Evolutionary conservation across 2,329 filamentous ascomycete species (phyloP).

Genomic region (Elsinoe batatas): DNA sequence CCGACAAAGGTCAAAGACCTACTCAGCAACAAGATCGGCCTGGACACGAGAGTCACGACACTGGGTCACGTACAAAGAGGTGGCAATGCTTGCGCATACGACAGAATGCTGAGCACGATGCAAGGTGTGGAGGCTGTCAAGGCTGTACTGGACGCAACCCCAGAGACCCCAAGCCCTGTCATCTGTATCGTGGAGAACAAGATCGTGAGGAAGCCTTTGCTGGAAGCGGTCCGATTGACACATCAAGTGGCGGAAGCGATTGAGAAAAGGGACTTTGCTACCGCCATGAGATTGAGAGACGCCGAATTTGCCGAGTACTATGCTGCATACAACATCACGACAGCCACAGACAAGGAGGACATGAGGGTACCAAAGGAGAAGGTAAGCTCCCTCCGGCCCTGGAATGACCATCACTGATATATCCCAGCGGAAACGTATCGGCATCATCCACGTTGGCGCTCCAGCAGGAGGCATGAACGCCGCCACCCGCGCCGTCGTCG

Average conservation of each 20-base stretch:
- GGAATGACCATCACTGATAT: neutral
- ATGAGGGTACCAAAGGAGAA: slow-evolving; percentile 60
- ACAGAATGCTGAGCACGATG: slow-evolving; percentile 83
- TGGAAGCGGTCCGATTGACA: slow-evolving; percentile 80
- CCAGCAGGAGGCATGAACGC: slow-evolving; percentile 98
- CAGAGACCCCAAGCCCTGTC: slow-evolving; percentile 82
- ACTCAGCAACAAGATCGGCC: slow-evolving; percentile 65
- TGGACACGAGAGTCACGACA: slow-evolving; percentile 91
- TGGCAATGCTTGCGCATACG: slow-evolving; percentile 84
- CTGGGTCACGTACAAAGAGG: slow-evolving; percentile 96
- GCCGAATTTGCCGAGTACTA: slow-evolving; percentile 92
- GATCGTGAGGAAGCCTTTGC: slow-evolving; percentile 79
- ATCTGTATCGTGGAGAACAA: slow-evolving; percentile 98
- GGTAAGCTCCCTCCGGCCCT: slow-evolving; percentile 37
- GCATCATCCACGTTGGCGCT: slow-evolving; percentile 92
- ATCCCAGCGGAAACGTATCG: slow-evolving; percentile 71
- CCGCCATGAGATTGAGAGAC: slow-evolving; percentile 79
- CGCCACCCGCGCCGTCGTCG: slow-evolving; percentile 82
- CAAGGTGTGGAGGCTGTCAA: slow-evolving; percentile 93
- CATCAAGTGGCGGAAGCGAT: slow-evolving; percentile 77
- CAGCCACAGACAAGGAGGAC: slow-evolving; percentile 64
- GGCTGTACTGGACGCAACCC: slow-evolving; percentile 79
- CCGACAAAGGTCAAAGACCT: slow-evolving; percentile 76
- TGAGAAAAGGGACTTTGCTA: slow-evolving; percentile 72
- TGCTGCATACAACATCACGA: slow-evolving; percentile 82